phyloP scores from a whole-genome alignment of 2,329 filamentous ascomycete species.

The Phyllosticta capitalensis region DNA sequence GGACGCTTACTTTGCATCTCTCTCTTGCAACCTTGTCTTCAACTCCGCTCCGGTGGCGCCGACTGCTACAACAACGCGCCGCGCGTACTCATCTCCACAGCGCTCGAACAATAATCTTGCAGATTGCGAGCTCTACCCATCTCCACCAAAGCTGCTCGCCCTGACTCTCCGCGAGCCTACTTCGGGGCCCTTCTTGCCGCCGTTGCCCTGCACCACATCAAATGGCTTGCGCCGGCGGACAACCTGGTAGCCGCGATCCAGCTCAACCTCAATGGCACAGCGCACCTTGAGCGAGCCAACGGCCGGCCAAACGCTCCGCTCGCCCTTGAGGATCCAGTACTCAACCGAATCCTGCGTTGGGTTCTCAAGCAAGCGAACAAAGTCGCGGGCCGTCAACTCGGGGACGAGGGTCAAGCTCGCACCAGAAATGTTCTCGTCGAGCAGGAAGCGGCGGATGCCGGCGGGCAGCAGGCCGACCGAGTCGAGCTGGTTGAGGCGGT shows the following conservation, averaged over 20 bases:
- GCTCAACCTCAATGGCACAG: slow-evolving; percentile 76
- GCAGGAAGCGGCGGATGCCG: slow-evolving; percentile 62
- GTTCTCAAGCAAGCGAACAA: slow-evolving; percentile 70
- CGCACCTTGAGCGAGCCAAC: slow-evolving; percentile 72
- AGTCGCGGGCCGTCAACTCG: slow-evolving; percentile 62
- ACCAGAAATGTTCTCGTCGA: slow-evolving; percentile 73
- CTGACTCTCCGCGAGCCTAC: background rate
- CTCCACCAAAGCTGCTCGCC: slow-evolving; percentile 9
- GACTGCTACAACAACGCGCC: too few species aligned
- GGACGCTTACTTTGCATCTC: too few species aligned
- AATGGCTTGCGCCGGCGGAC: slow-evolving; percentile 49
- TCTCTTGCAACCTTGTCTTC: too few species aligned
- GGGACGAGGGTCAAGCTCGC: slow-evolving; percentile 75
- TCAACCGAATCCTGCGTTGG: slow-evolving; percentile 66
- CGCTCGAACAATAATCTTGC: too few species aligned
- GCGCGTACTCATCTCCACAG: too few species aligned
- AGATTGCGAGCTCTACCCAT: background rate
- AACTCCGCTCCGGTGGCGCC: too few species aligned
- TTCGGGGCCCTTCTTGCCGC: background rate
- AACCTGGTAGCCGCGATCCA: slow-evolving; percentile 76
- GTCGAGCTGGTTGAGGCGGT: slow-evolving; percentile 73
- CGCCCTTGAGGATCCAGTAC: slow-evolving; percentile 78
- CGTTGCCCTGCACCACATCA: slow-evolving; percentile 23
- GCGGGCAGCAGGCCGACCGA: slow-evolving; percentile 63
- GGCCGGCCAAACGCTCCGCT: slow-evolving; percentile 84